phyloP scores from a whole-genome alignment of 2,329 filamentous ascomycete genomes.

The Rhinocladiella similis region DNA sequence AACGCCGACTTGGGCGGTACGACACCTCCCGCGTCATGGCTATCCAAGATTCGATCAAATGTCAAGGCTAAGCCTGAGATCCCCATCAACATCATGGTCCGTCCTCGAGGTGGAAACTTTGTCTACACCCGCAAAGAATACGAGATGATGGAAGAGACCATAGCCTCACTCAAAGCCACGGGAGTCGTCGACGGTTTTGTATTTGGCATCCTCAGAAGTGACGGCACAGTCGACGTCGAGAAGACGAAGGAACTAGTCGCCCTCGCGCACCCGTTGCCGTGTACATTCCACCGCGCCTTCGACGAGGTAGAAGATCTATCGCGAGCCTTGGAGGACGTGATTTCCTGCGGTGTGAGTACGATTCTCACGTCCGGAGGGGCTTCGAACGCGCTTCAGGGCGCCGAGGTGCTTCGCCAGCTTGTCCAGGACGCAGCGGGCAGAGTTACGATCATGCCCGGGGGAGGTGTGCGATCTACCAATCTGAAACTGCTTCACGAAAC shows the following conservation, averaged over 20 bases:
- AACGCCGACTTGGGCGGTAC: constrained; percentile 43
- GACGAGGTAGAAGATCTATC: constrained; percentile 35
- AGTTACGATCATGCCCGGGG: constrained; percentile 52
- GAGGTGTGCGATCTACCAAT: constrained; percentile 51
- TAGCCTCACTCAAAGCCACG: constrained; percentile 37
- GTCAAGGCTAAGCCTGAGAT: not conserved
- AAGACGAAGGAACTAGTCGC: constrained; percentile 45
- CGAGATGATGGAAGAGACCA: constrained; percentile 43
- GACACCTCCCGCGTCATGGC: constrained; percentile 39
- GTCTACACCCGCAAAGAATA: constrained; percentile 45
- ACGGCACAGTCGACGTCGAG: constrained; percentile 40
- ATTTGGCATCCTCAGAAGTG: constrained; percentile 48
- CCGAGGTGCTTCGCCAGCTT: constrained; percentile 33
- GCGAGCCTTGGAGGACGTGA: constrained; percentile 40
- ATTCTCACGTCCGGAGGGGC: constrained; percentile 52
- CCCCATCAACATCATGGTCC: constrained; percentile 56
- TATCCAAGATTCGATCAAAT: constrained; percentile 22
- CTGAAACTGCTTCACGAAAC: constrained; percentile 24
- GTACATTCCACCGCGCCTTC: constrained; percentile 58
- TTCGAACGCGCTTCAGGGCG: constrained; percentile 37
- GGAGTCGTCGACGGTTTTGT: constrained; percentile 50
- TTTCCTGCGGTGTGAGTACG: constrained; percentile 45
- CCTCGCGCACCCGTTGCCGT: constrained; percentile 44
- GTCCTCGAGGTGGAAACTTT: constrained; percentile 51
- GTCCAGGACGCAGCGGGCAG: constrained; percentile 18